These are phyloP conservation scores for Ramaria sp. DNA, from an alignment of 768 basidiomycete species.

Conservation along the genomic window DNA sequence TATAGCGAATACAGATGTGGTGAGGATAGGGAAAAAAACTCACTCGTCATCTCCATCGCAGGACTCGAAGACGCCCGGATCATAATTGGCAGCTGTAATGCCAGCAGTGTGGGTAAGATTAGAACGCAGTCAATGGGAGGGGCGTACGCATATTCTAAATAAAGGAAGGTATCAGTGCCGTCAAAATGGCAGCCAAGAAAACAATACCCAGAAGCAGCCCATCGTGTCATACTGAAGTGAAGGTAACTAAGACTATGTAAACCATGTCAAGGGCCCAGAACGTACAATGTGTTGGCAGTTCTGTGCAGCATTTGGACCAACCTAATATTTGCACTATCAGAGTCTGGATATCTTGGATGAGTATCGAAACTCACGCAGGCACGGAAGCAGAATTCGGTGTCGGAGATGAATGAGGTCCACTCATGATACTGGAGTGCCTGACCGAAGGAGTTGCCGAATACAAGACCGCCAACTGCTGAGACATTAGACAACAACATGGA, in stretches of 20 bases:
- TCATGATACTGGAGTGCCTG: constrained; percentile 28
- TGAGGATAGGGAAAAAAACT: neutral
- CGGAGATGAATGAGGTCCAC: constrained; percentile 35
- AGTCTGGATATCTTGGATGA: neutral
- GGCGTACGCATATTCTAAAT: constrained; percentile 18
- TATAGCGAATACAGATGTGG: neutral
- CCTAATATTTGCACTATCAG: constrained; percentile 6
- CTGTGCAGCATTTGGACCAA: constrained; percentile 20
- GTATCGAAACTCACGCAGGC: constrained; percentile 18
- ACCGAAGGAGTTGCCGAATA: constrained; percentile 31
- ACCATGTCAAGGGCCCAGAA: neutral
- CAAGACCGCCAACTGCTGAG: constrained; percentile 26
- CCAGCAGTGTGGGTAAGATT: constrained; percentile 29
- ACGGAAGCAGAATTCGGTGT: constrained; percentile 33
- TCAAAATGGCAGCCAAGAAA: too few species aligned
- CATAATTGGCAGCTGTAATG: constrained; percentile 27
- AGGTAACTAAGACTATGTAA: neutral
- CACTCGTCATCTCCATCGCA: constrained; percentile 30
- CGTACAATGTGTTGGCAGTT: constrained; percentile 29
- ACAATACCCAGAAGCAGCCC: constrained; percentile 16
- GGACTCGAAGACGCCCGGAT: constrained; percentile 26
- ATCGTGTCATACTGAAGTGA: constrained; percentile 23
- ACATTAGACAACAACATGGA: neutral
- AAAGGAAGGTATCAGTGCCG: neutral
- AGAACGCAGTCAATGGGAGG: constrained; percentile 12